Percentiles rank a stretch among this genome's conserved stretches.
phyloP scores from a whole-genome alignment of 305 asterid species.

The Fraxinus baroniana region DNA sequence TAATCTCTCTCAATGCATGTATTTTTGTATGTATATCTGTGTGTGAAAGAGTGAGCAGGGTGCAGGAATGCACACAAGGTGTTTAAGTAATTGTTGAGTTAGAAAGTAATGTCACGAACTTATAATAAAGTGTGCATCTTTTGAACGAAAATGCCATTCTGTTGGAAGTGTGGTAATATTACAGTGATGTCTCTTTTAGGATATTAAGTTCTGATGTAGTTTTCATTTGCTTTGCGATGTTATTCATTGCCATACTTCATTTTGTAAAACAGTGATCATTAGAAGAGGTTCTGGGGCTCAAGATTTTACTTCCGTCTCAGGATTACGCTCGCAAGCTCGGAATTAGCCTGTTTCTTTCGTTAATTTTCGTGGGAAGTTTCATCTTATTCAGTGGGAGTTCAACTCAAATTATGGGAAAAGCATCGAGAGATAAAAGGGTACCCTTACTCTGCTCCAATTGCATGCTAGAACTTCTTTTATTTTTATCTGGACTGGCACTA shows the following conservation, averaged over 20 bases:
- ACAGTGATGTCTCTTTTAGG: neutral
- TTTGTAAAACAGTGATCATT: constrained; percentile 7
- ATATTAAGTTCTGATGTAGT: constrained; percentile 3
- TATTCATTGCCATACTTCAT: neutral
- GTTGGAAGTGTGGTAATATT: neutral
- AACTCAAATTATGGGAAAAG: constrained; percentile 70
- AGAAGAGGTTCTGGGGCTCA: neutral
- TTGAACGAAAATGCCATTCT: neutral
- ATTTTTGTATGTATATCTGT: neutral
- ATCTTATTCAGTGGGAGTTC: constrained; percentile 1
- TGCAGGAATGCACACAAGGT: constrained; percentile 27
- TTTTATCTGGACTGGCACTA: constrained; percentile 1
- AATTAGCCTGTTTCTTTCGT: neutral
- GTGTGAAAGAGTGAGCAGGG: neutral
- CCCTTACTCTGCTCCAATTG: neutral
- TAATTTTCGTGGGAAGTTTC: neutral
- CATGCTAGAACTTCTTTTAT: neutral
- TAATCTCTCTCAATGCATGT: neutral
- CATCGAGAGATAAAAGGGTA: constrained; percentile 94
- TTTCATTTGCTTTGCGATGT: neutral
- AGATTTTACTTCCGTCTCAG: neutral
- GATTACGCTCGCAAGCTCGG: neutral
- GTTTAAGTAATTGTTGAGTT: constrained; percentile 29
- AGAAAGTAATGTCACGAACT: neutral
- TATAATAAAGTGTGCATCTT: neutral